Evolutionary conservation across 1,284 basidiomycete species (phyloP), one percentile per base, ranked within the genome.

Genomic region (Rhodotorula sp.): DNA sequence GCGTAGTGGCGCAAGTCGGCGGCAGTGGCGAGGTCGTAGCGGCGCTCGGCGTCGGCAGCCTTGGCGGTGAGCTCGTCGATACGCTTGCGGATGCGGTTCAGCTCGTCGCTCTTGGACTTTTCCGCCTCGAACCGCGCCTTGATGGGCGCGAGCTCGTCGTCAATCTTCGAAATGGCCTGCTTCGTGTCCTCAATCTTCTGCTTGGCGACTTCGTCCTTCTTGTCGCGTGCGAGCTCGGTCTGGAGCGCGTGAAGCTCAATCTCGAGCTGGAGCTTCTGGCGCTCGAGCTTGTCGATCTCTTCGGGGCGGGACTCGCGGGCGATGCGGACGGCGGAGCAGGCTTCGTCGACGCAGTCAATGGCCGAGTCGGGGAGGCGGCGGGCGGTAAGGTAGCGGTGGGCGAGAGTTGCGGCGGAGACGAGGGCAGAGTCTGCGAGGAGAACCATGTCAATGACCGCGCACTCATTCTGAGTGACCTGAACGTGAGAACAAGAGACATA

Each of bases 261-360:
- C 80, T 98, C 91, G 58, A 99, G 85, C 78, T 96, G 91, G 54
- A 99, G 87, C 80, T 93, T 94, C 68, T 86, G 86, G 46, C 94
- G 88, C 79, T 97, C 92, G n/a, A 99, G 85, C 76, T 90, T 89
- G 81, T 99, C 95, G 77, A 99, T 92, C 4, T 87, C 90, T 82
- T 98, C 95, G 0, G 95, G 95, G 67, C 91, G 87, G 0, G 94
- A 98, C 82, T 98, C 95, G 48, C 92, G 88, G 30, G 92, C 92
- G 46, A 98, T 91, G 70, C 94, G 90, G 59, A 95, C 94, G 30
- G 80, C 82, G 44, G 92, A 91, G 78, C 91, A 91, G 47, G 94
- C 93, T 80, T 98, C 94, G 74, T 97, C 93, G n/a, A 97, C 88
- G 57, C 96, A 83, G 80, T 97, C 92, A 77, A 97, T 96, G 36